Base-by-base conservation (phyloP, 2,329 filamentous ascomycete species). In the Apiospora sp. region DNA sequence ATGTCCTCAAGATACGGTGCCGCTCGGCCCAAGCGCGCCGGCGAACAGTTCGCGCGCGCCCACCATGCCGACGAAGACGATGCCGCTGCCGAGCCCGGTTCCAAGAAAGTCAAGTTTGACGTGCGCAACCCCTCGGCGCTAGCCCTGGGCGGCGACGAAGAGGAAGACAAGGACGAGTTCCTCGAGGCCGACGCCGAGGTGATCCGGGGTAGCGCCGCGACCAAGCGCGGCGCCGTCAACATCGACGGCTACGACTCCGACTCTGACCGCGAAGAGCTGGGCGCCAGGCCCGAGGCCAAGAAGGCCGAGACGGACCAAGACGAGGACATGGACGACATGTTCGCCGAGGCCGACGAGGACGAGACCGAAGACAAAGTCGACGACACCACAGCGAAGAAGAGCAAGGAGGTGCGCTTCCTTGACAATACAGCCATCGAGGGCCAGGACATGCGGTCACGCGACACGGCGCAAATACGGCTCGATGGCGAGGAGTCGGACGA, bases 181-280 rank as follows among this genome's bases (percentile, higher is more conserved):
- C 89, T 99, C 12, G 94, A 97, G 69, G 94, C 95, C 27, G 96
- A 98, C 69, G 94, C 95, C 30, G 96, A 98, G 80, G 95, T 98
- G 51, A 98, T 98, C 75, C 95, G 95, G 22, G 93, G 92, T 1
- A 88, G 90, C 13, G 88, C 90, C 44, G 89, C 91, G 54, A 94
- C 94, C 0, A 98, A 98, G 82, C 94, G 96, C 75, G 96, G 96
- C 76, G 96, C 96, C 0, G 94, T 99, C 71, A 98, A 98, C 79
- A 91, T 99, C 54, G 96, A 98, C 79, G 96, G 96, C 69, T 99
- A 98, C 84, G 96, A 98, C 77, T 96, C 93, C 13, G 96, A 99
- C 83, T 97, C 96, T 2, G 90, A 93, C 70, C 96, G 97, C 75
- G 96, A 98, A 80, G 83, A 84, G 77, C 79, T 83, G 41, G 85